phyloP scores from a whole-genome alignment of 805 yeast species.

The Yarrowia divulgata region DNA sequence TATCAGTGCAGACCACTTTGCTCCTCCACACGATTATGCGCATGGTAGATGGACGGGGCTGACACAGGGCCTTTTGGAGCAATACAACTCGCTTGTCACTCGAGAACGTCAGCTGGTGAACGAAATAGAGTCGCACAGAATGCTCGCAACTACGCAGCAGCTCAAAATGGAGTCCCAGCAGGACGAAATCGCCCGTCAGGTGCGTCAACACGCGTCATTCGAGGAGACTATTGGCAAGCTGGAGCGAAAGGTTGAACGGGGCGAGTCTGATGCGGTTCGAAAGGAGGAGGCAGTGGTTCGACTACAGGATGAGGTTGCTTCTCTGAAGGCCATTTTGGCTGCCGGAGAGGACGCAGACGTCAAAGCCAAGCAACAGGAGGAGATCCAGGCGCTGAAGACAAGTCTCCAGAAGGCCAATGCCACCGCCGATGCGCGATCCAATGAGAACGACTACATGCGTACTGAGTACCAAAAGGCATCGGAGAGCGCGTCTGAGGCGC shows the following conservation, averaged over 20 bases:
- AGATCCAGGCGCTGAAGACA: conserved; percentile 57
- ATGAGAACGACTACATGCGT: conserved; percentile 66
- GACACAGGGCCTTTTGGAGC: conserved; percentile 31
- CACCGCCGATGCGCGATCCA: conserved; percentile 57
- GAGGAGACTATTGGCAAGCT: conserved; percentile 44
- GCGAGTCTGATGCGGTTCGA: conserved; percentile 43
- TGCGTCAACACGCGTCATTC: conserved; percentile 55
- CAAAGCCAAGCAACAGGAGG: conserved; percentile 51
- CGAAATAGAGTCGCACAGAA: conserved; percentile 59
- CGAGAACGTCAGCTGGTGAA: conserved; percentile 42
- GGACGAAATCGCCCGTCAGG: conserved; percentile 57
- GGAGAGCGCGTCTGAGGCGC: conserved; percentile 47
- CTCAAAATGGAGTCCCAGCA: conserved; percentile 56
- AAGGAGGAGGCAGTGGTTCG: conserved; percentile 46
- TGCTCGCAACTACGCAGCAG: conserved; percentile 53
- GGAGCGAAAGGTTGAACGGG: conserved; percentile 46
- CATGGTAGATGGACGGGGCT: conserved; percentile 39
- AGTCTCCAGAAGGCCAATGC: conserved; percentile 56
- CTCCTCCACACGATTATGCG: conserved; percentile 48
- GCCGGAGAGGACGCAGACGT: conserved; percentile 46
- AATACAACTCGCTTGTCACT: conserved; percentile 16
- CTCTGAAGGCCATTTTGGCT: conserved; percentile 45
- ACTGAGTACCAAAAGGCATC: conserved; percentile 48
- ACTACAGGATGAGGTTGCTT: conserved; percentile 48
- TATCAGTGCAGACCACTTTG: conserved; percentile 55